Conservation (phyloP, 495 filamentous ascomycete genomes). For the Collariella sp. region DNA sequence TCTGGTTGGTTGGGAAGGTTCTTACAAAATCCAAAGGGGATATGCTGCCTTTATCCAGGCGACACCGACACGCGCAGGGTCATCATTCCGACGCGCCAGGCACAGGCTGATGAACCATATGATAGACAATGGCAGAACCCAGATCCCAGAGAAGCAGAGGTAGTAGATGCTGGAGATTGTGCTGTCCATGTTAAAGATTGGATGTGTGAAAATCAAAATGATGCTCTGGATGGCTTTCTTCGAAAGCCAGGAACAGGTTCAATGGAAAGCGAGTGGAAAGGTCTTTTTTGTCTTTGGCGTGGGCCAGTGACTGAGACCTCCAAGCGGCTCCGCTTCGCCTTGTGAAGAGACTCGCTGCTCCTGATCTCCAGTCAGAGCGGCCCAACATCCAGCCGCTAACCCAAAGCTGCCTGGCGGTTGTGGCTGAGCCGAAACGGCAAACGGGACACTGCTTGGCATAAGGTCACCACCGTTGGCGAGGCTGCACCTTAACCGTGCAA, state of each 20-base stretch:
- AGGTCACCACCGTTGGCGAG: background rate
- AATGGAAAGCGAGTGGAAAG: no score
- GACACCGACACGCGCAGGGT: slow-evolving; percentile 19
- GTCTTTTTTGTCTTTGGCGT: no score
- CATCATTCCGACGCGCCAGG: slow-evolving; percentile 11
- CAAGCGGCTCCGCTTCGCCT: background rate
- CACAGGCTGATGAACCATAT: slow-evolving; percentile 19
- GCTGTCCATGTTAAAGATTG: background rate
- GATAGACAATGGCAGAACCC: slow-evolving; percentile 11
- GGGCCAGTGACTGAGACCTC: no score
- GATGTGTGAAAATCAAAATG: background rate
- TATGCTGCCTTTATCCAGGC: slow-evolving; percentile 18
- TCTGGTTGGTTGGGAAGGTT: background rate
- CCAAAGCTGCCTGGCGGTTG: background rate
- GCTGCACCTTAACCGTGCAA: no score
- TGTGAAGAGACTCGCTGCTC: background rate
- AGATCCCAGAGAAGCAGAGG: slow-evolving; percentile 6
- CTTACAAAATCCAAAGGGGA: slow-evolving; percentile 19
- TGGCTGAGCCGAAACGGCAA: background rate
- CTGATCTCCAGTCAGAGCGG: background rate
- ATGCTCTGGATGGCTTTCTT: no score
- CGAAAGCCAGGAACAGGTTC: no score
- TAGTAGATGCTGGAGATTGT: background rate
- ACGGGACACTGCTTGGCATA: background rate
- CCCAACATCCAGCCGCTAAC: background rate